phyloP scores from a whole-genome alignment of 345 rosid species.

The Punica granatum region DNA sequence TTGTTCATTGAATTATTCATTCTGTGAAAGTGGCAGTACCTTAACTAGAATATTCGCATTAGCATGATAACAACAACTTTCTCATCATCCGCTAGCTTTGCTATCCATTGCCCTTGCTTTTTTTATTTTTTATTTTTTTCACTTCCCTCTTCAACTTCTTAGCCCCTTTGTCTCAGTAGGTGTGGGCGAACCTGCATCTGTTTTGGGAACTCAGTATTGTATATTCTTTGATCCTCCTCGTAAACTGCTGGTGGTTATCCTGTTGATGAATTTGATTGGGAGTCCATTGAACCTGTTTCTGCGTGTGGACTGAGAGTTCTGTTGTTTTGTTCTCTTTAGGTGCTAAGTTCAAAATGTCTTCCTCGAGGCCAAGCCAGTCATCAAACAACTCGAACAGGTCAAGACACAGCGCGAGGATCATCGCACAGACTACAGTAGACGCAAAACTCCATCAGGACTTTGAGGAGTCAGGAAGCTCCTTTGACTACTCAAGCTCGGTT shows the following conservation, averaged over 20 bases:
- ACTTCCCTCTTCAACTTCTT: neutral
- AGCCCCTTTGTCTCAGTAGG: neutral
- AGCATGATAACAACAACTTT: neutral
- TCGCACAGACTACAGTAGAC: constrained; percentile 90
- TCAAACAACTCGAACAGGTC: constrained; percentile 64
- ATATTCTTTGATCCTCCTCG: neutral
- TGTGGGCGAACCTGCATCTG: neutral
- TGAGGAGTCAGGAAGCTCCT: constrained; percentile 84
- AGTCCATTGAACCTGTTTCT: neutral
- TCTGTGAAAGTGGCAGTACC: neutral
- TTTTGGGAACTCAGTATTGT: neutral
- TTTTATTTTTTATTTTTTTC: too few species aligned
- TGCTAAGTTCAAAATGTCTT: constrained; percentile 49
- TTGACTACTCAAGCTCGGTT: constrained; percentile 81
- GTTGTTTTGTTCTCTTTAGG: constrained; percentile 2
- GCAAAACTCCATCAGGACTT: constrained; percentile 89
- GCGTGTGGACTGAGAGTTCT: neutral
- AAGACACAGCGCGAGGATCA: constrained; percentile 70
- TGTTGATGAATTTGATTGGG: neutral
- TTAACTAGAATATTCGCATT: neutral
- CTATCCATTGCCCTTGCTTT: neutral
- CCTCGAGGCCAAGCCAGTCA: constrained; percentile 72
- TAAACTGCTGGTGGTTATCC: neutral
- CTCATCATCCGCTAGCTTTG: neutral
- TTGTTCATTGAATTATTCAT: neutral